phyloP scores from a whole-genome alignment of 306 rosid genomes.

The Gillenia trifoliata region DNA sequence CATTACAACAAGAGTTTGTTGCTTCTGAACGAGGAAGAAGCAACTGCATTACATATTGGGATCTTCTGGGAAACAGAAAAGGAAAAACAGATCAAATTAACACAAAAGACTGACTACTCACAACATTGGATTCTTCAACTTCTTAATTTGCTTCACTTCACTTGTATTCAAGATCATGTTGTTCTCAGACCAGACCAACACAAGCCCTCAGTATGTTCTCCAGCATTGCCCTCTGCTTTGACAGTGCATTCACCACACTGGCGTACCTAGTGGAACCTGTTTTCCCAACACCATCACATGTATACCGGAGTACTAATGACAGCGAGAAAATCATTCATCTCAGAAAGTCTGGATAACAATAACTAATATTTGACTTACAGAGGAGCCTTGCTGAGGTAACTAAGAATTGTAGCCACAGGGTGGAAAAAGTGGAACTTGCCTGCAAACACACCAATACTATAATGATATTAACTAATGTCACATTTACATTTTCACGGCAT shows the following conservation, averaged over 20 bases:
- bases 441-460: slow-evolving; percentile 29
- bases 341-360: background rate
- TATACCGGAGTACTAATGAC: too few species aligned
- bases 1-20: slow-evolving; percentile 32
- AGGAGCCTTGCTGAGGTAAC: slow-evolving; percentile 96
- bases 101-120: slow-evolving; percentile 3
- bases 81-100: background rate
- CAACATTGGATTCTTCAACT: slow-evolving; percentile 11
- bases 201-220: slow-evolving; percentile 96
- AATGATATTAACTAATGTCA: background rate
- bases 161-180: slow-evolving; percentile 97
- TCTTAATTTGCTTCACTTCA: slow-evolving; percentile 28
- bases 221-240: slow-evolving; percentile 98
- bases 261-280: slow-evolving; percentile 98
- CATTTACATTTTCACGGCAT: background rate
- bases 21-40: slow-evolving; percentile 25
- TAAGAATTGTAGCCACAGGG: slow-evolving; percentile 91
- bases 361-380: slow-evolving; percentile 43
- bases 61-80: background rate
- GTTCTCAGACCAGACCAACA: slow-evolving; percentile 97
- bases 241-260: slow-evolving; percentile 95
- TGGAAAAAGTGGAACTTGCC: slow-evolving; percentile 97
- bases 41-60: slow-evolving; percentile 18
- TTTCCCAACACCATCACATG: background rate
- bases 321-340: background rate